phyloP scores from a whole-genome alignment of 2,329 filamentous ascomycete species.

The Pseudogymnoascus sp. region DNA sequence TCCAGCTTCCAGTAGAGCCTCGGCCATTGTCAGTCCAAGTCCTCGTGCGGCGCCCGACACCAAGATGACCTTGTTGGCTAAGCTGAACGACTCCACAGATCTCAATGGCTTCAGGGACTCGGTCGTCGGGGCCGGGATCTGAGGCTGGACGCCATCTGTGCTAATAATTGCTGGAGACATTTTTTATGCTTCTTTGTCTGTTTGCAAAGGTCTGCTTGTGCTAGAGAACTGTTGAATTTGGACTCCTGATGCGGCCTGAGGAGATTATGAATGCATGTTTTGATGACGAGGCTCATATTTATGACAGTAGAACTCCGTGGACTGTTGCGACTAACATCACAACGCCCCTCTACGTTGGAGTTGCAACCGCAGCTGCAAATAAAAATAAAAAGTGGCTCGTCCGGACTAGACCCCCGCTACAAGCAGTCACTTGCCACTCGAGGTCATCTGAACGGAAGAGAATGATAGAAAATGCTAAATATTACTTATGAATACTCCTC shows the following conservation, averaged over 20 bases:
- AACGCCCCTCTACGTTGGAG: neutral
- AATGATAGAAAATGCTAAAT: neutral
- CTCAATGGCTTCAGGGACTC: neutral
- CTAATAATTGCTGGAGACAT: neutral
- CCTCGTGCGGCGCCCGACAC: constrained; percentile 63
- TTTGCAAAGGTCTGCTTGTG: neutral
- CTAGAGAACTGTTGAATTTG: neutral
- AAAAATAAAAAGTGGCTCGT: neutral
- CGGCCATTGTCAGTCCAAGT: constrained; percentile 59
- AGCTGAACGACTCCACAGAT: constrained; percentile 38
- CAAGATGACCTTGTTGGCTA: constrained; percentile 54
- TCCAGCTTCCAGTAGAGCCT: constrained; percentile 63
- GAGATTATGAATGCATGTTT: neutral
- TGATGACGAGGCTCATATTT: neutral
- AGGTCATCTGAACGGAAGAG: neutral
- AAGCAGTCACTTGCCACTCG: neutral
- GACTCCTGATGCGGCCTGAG: too few relatives aligned
- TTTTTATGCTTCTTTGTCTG: neutral
- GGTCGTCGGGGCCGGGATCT: neutral
- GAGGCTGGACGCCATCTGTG: too few relatives aligned
- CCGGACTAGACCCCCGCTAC: too few relatives aligned
- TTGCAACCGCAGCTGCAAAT: neutral
- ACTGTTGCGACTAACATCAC: neutral
- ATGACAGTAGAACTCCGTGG: neutral
- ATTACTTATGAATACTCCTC: too few relatives aligned